Base-by-base conservation (phyloP, 1,139 yeast species). In the Citeromyces siamensis region DNA sequence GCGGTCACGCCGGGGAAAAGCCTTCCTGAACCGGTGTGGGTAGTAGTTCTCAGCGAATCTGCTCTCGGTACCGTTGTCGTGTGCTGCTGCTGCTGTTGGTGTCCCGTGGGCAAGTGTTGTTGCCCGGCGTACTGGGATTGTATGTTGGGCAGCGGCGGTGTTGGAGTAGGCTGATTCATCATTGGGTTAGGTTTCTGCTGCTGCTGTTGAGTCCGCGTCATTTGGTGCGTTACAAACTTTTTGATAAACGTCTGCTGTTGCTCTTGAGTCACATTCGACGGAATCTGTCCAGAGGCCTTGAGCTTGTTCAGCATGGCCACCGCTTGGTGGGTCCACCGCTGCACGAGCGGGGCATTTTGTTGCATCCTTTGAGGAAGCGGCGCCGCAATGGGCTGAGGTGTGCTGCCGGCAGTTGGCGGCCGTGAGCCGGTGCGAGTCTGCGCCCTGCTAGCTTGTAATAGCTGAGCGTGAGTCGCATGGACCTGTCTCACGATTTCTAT, bases 401-500 rank as follows among this genome's bases (percentile, higher is more conserved):
- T 14, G 35, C 40, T 34, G 44, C 49, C 31, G 42, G 44, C 42
- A 39, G 42, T 38, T 47, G 51, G 22, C 46, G 51, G 31, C 52
- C 46, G 33, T 48, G 50, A 12, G 17, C 28, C 42, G 50, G 44
- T 50, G 51, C 45, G 28, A 51, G 33, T 14, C 28, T 57, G 63
- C 35, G 58, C 53, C 36, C 46, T 51, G 22, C 44, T 48, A 14
- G 50, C 50, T 19, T 56, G 51, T 20, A 71, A 57, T 51, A 70
- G 55, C 37, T 67, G 71, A 36, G 62, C 56, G 53, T 80, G 86
- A 34, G 76, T 62, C 32, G 66, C 62, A 49, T 79, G 80, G 6
- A 76, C 73, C 39, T 73, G 78, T 48, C 71, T 73, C 40, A 80
- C 70, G 26, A 68, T 55, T 5, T 70, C 68, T 58, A 77, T 57